Evolutionary conservation across 495 filamentous ascomycete species (phyloP), one percentile per base, ranked within the genome.

Genomic region (Penicillium tannophilum): DNA sequence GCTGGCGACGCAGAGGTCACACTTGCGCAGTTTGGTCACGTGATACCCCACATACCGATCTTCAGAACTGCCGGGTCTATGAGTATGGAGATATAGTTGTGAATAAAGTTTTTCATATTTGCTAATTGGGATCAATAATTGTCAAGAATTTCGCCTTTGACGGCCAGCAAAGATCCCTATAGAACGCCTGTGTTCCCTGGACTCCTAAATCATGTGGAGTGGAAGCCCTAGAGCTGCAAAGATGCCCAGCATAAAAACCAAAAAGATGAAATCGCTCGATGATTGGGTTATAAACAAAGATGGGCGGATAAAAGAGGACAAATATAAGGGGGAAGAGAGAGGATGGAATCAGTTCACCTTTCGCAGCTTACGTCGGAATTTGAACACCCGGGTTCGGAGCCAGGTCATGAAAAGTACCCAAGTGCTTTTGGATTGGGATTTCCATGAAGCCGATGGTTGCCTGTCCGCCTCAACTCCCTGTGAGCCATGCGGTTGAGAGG

Each of bases 391-490:
- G 31, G 77, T 80, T 42, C 74, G 70, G 56, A 79, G 63, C 78
- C 78, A 81, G 1, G 76, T 80, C 58, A 80, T 67, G 57, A 80
- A 81, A 23, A 74, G 69, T 55, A 79, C 69, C 78, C 77, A 81
- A 2, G 69, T 74, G 57, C 72, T 78, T 49, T 74, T 76, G 1
- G 75, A 68, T 50, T 74, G 73, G 10, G 73, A 72, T 60, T 73
- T 76, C 66, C 70, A 74, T 14, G 64, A 65, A 2, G 46, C 64
- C 1, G 70, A 59, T 14, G 39, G 63, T 17, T 62, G 41, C 5
- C 42, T 35, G 8, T 54, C 55, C 14, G 52, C 31, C 6, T n/a
- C 28, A 16, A 35, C n/a, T 2, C 28, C 44, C 19, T 60, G 46
- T 26, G 55, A 14, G 2, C 16, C n/a, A 7, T 30, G 54, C 24